Percentiles rank a stretch among this genome's conserved stretches.
Conservation (phyloP, 2,329 filamentous ascomycete genomes). For the Cercospora beticola region DNA sequence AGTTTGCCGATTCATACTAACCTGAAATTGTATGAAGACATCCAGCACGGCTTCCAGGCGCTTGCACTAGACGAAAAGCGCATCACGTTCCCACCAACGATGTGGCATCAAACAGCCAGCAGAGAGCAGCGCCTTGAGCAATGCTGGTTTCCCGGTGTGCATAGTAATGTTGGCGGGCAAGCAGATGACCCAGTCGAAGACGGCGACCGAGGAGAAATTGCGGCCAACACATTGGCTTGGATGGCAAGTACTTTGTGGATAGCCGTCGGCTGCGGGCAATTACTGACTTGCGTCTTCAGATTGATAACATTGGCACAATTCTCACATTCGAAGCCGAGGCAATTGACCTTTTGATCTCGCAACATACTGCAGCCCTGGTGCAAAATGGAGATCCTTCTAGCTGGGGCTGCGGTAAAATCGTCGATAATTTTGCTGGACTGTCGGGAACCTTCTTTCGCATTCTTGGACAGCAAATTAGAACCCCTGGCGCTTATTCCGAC, state of each 20-base stretch:
- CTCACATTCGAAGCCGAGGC: slow-evolving; percentile 21
- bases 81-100: slow-evolving; percentile 34
- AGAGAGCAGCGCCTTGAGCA: slow-evolving; percentile 36
- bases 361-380: slow-evolving; percentile 11
- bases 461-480: slow-evolving; percentile 12
- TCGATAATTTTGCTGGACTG: slow-evolving; percentile 21
- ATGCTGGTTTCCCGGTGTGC: slow-evolving; percentile 47
- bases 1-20: neutral
- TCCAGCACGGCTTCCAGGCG: slow-evolving; percentile 42
- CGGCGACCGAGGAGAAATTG: slow-evolving; percentile 15
- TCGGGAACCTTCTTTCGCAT: slow-evolving; percentile 16
- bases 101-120: slow-evolving; percentile 42
- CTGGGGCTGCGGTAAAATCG: slow-evolving; percentile 21
- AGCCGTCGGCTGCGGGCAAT: neutral
- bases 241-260: slow-evolving; percentile 10
- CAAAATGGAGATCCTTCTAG: slow-evolving; percentile 12
- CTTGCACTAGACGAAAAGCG: slow-evolving; percentile 41
- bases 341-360: slow-evolving; percentile 10
- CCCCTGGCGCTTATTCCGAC: slow-evolving; percentile 13
- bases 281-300: neutral
- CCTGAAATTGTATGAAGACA: slow-evolving; percentile 8
- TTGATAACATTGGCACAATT: slow-evolving; percentile 18
- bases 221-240: slow-evolving; percentile 21
- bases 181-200: slow-evolving; percentile 2
- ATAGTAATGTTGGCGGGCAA: slow-evolving; percentile 42